Evolutionary conservation across 495 filamentous ascomycete genomes (phyloP).

Genomic region (Jackrogersella multiformis): DNA sequence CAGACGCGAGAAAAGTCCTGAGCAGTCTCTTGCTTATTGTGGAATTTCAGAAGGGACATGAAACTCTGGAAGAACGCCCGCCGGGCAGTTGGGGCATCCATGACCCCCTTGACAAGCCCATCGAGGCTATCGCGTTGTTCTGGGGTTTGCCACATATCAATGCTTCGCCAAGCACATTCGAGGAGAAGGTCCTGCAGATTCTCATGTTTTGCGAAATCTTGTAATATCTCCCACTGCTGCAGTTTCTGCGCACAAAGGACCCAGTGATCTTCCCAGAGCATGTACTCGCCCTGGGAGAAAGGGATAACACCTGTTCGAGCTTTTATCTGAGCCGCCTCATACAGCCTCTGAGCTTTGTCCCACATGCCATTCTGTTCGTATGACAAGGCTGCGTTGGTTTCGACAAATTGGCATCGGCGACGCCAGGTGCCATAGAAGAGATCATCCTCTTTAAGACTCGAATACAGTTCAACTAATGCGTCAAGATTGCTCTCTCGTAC

Average conservation of each 20-base stretch:
- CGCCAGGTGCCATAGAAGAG: slow-evolving; percentile 99
- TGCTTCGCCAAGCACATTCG: slow-evolving; percentile 92
- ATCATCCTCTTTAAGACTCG: slow-evolving; percentile 89
- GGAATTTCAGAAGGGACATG: slow-evolving; percentile 91
- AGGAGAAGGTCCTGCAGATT: slow-evolving; percentile 97
- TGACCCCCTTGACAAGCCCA: slow-evolving; percentile 90
- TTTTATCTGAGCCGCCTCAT: slow-evolving; percentile 96
- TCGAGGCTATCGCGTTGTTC: slow-evolving; percentile 90
- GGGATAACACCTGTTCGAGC: slow-evolving; percentile 91
- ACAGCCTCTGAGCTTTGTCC: slow-evolving; percentile 96
- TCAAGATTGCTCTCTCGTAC: slow-evolving; percentile 95
- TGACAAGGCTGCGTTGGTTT: slow-evolving; percentile 94
- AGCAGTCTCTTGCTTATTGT: slow-evolving; percentile 82
- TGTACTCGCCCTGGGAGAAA: slow-evolving; percentile 96
- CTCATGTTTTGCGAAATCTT: slow-evolving; percentile 98
- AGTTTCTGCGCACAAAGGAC: slow-evolving; percentile 96
- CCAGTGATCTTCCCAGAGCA: slow-evolving; percentile 99
- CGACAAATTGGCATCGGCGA: slow-evolving; percentile 90
- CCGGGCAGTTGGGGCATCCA: slow-evolving; percentile 94
- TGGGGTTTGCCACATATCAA: slow-evolving; percentile 88
- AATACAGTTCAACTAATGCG: slow-evolving; percentile 89
- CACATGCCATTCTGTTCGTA: slow-evolving; percentile 99
- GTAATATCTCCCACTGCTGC: slow-evolving; percentile 97
- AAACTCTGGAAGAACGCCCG: slow-evolving; percentile 97
- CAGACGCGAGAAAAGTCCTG: slow-evolving; percentile 87